Base-by-base conservation (phyloP, 2,329 filamentous ascomycete genomes). In the Fusarium sp. region DNA sequence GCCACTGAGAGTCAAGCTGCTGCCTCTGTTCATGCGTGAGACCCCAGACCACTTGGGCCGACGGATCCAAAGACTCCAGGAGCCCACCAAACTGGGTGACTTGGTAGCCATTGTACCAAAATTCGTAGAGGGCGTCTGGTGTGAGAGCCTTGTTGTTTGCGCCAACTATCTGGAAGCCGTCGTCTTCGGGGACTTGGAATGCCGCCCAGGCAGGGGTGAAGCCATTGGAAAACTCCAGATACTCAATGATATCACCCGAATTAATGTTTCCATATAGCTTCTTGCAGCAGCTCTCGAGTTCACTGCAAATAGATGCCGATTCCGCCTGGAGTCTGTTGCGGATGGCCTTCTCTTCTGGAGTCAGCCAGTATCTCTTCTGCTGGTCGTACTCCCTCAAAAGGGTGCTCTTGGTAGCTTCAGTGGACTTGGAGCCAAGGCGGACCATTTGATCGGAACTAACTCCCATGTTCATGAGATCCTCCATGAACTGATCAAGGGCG, bases 401-500 rank as follows among this genome's bases (percentile, higher is more conserved):
- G 0, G 93, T 81, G 0, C 74, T 59, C 3, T 83, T 82, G 0
- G 91, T 93, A 5, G 81, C 79, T 0, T 77, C 29, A 0, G 87
- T 90, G 0, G 77, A 88, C 69, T 93, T 93, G 0, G 87, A 87
- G 0, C 93, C 93, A 0, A 95, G 83, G 0, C 93, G 87, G 0
- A 93, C 87, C 65, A 94, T 92, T 0, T 75, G 41, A 0, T 77
- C 54, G 0, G 72, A 2, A 0, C 84, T 75, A 8, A 94, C 89
- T 0, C 91, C 91, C 35, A 90, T 88, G 2, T 90, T 83, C 4
- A 91, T 81, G 0, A 94, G 79, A 45, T 94, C 92, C 68, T 91
- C 88, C 0, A 93, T 80, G 56, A 93, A 91, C 79, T 94, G 86
- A 62, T 93, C 90, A 0, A 92, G 81, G 0, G 91, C 90, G 72